Conservation (phyloP, 441 rosid species). For the Hura crepitans region DNA sequence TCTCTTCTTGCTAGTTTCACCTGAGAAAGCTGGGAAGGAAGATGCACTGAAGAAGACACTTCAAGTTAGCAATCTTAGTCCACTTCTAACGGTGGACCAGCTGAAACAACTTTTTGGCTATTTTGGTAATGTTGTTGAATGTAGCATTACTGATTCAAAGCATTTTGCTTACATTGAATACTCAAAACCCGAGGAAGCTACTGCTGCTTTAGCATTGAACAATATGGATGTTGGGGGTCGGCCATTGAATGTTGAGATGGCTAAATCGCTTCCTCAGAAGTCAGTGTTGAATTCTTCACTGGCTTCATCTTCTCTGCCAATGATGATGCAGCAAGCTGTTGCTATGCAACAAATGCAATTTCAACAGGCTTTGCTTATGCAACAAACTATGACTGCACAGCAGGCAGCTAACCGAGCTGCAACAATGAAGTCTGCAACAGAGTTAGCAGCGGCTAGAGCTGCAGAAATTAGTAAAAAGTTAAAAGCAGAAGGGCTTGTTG, state of each 20-base stretch:
- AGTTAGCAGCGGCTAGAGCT: conserved; percentile 96
- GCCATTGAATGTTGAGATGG: conserved; percentile 94
- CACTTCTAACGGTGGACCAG: conserved; percentile 85
- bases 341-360: conserved; percentile 99
- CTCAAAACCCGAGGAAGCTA: conserved; percentile 88
- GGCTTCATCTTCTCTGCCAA: conserved; percentile 75
- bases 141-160: conserved; percentile 82
- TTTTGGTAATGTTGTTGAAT: conserved; percentile 89
- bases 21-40: conserved; percentile 53
- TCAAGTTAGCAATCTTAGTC: conserved; percentile 98
- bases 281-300: conserved; percentile 48
- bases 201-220: conserved; percentile 86
- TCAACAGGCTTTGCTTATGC: conserved; percentile 98
- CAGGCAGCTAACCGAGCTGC: conserved; percentile 98
- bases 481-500: conserved; percentile 74
- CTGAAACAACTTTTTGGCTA: conserved; percentile 90
- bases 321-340: conserved; percentile 99
- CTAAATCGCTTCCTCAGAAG: conserved; percentile 86
- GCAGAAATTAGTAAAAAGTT: conserved; percentile 92
- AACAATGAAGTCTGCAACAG: conserved; percentile 96
- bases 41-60: conserved; percentile 74
- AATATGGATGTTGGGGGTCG: conserved; percentile 95
- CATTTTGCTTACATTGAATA: conserved; percentile 90
- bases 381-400: conserved; percentile 90
- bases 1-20: conserved; percentile 44